Evolutionary conservation across 345 rosid species (phyloP), one percentile per base, ranked within the genome.

Genomic region (Eucalyptus cloeziana): DNA sequence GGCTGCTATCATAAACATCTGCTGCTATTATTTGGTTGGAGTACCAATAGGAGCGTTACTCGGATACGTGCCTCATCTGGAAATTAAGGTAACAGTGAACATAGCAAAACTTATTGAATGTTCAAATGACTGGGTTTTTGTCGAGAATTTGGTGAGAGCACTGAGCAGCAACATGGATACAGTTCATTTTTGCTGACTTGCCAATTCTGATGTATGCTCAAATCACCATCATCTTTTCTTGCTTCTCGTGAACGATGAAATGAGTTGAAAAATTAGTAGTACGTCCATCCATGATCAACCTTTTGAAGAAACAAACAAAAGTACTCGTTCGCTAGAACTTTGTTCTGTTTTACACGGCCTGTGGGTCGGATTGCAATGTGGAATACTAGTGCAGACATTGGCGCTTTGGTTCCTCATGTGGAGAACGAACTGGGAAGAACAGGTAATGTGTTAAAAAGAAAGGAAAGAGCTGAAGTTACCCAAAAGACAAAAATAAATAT

Each of bases 1-100:
- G 60, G 95, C 92, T 30, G 94, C 94, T 58, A 85, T 87, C 60
- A 91, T 95, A 37, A 94, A 95, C 89, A 49, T 94, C 47, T 87
- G 91, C n/a, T 90, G 95, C 90, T 94, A 94, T 88, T 94, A 94
- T 87, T 89, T 56, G 49, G 60, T 94, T 30, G 97, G 96, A 47
- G 40, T 95, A 27, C 94, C 96, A 5, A 22, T 90, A 4, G 93
- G 94, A 17, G 49, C 89, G 86, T 12, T 93, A 56, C 95, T 93
- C 14, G 93, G 90, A 69, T 91, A 91, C 67, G 90, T 62, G 43
- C 92, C 91, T 37, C 69, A 91, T 52, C 85, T 91, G 44, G 87
- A 89, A 88, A 90, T 91, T 3, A 87, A 91, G 94, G 94, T 93
- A 51, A 85, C 90, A 83, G n/a, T n/a, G 71, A 50, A n/a, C 83